phyloP scores from a whole-genome alignment of 176 grass and related monocot genomes.

The Triticum turgidum region DNA sequence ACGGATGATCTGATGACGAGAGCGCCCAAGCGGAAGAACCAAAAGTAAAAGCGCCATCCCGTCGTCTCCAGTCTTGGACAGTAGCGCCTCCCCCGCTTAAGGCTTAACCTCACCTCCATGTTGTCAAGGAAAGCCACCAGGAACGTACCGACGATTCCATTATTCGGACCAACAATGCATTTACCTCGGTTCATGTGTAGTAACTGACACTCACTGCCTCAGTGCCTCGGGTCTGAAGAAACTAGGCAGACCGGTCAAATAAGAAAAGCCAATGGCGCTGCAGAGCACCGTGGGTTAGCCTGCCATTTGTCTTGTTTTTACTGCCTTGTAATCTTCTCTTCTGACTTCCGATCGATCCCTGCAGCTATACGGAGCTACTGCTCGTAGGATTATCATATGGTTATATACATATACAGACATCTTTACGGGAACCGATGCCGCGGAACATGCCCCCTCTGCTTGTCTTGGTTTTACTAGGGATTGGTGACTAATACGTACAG shows the following conservation, averaged over 20 bases:
- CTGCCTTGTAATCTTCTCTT: conserved; percentile 41
- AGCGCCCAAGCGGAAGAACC: conserved; percentile 12
- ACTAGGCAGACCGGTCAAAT: conserved; percentile 34
- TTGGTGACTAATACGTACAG: not conserved
- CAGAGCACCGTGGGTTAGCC: not conserved
- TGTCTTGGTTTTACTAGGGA: conserved; percentile 3
- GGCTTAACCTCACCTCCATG: not conserved
- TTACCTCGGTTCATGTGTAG: conserved; percentile 33
- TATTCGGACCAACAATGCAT: conserved; percentile 22
- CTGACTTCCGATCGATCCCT: conserved; percentile 33
- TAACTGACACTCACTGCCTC: not conserved
- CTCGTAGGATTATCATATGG: not conserved
- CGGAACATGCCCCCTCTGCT: conserved; percentile 25
- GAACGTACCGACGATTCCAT: conserved; percentile 45
- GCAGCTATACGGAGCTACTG: not conserved
- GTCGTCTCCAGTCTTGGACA: conserved; percentile 11
- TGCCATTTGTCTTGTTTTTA: conserved; percentile 46
- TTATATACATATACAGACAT: not conserved
- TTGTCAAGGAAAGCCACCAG: conserved; percentile 7
- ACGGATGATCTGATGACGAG: no score
- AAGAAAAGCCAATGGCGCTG: conserved; percentile 31
- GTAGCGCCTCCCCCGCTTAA: not conserved
- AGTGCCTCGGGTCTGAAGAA: conserved; percentile 17
- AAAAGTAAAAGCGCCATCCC: not conserved
- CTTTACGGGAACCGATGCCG: conserved; percentile 27